These are phyloP conservation scores for Aureobasidium sp. DNA, from an alignment of 2,329 filamentous ascomycete genomes.

Conservation along the genomic window DNA sequence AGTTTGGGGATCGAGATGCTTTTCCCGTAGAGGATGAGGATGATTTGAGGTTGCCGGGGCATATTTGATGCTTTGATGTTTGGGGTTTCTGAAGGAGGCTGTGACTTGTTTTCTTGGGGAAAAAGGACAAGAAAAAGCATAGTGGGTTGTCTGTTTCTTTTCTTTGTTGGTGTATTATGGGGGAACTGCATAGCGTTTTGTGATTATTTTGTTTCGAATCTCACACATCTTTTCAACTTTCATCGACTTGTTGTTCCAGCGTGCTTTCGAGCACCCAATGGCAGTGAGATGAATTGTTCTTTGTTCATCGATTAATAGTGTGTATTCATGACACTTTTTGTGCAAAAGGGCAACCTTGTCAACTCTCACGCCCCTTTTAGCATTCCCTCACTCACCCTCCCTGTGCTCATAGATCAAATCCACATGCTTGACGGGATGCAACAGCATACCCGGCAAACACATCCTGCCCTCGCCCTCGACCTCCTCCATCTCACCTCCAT, in stretches of 20 bases:
- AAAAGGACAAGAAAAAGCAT: background rate
- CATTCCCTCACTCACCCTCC: constrained; percentile 17
- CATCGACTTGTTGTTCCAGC: background rate
- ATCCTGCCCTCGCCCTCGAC: constrained; percentile 38
- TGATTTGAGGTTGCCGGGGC: constrained; percentile 15
- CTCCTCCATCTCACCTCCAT: constrained; percentile 39
- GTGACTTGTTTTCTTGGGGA: background rate
- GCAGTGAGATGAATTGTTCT: background rate
- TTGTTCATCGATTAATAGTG: background rate
- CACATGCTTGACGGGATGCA: constrained; percentile 44
- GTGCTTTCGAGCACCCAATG: no score
- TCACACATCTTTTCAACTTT: background rate
- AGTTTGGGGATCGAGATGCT: constrained; percentile 20
- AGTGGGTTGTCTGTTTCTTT: background rate
- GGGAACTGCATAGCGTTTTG: background rate
- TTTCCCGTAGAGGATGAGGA: constrained; percentile 32
- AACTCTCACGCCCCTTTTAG: background rate
- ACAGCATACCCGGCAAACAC: constrained; percentile 39
- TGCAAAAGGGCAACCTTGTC: background rate
- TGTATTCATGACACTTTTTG: background rate
- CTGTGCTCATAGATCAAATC: constrained; percentile 37
- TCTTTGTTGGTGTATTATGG: background rate
- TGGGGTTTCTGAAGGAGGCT: background rate
- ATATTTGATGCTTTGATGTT: background rate
- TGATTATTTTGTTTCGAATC: background rate